phyloP scores from a whole-genome alignment of 495 filamentous ascomycete genomes.

The Aspergillus nidulans region DNA sequence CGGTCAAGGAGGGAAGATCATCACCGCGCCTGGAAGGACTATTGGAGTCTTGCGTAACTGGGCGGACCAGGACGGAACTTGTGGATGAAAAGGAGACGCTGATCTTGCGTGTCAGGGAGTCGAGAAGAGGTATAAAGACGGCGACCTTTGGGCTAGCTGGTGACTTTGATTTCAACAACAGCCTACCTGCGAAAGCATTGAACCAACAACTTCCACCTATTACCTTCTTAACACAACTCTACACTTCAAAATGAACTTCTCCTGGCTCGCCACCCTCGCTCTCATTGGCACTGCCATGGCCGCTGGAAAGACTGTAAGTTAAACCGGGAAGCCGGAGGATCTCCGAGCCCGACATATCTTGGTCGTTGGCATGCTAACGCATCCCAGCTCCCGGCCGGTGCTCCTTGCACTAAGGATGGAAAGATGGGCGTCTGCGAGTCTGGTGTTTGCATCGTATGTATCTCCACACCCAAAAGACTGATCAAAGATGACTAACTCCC shows the following conservation, averaged over 20 bases:
- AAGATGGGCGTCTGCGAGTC: conserved; percentile 8
- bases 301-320: background rate
- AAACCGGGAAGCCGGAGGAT: background rate
- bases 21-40: background rate
- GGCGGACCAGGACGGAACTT: background rate
- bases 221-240: background rate
- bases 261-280: conserved; percentile 7
- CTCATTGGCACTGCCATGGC: conserved; percentile 8
- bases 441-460: conserved; percentile 3
- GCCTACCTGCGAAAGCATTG: background rate
- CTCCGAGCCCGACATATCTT: background rate
- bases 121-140: background rate
- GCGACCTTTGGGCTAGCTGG: background rate
- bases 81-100: background rate
- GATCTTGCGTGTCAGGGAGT: background rate
- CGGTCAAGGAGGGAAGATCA: background rate
- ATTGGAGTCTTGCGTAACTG: background rate
- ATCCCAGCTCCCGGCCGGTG: background rate
- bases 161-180: background rate
- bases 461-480: background rate
- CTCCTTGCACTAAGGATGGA: conserved; percentile 5
- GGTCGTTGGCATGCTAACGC: background rate
- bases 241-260: conserved; percentile 1
- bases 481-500: background rate
- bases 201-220: background rate